Conservation (phyloP, 257 asterid genomes). For the Ocimum tenuiflorum region DNA sequence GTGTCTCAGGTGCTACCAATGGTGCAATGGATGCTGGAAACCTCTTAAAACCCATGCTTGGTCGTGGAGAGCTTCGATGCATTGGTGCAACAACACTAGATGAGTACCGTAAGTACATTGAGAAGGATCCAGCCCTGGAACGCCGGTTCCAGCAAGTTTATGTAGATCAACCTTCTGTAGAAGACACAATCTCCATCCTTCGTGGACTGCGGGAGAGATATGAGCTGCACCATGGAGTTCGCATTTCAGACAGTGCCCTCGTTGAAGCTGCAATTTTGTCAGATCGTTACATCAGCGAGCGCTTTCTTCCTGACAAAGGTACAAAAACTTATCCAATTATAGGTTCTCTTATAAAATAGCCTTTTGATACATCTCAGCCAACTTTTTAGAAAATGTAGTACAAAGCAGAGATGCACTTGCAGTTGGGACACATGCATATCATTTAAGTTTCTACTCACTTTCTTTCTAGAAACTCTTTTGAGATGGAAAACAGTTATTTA, state of each 20-base stretch:
- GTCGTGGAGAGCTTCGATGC: conserved; percentile 94
- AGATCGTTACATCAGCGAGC: conserved; percentile 84
- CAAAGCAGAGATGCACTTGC: no score
- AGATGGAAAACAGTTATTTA: not conserved
- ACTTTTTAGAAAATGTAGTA: no score
- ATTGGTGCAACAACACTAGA: conserved; percentile 95
- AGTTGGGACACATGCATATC: no score
- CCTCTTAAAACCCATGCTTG: no score
- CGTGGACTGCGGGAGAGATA: conserved; percentile 95
- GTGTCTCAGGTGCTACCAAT: conserved; percentile 69
- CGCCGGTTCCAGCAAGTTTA: conserved; percentile 97
- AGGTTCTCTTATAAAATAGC: not conserved
- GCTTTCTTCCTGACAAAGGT: conserved; percentile 97
- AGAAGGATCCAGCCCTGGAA: conserved; percentile 90
- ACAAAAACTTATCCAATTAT: no score
- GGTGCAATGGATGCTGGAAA: no score
- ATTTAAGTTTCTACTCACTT: no score
- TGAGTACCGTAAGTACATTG: no score
- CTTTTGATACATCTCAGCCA: not conserved
- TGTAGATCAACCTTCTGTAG: conserved; percentile 87
- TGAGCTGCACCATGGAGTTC: conserved; percentile 95
- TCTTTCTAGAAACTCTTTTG: no score
- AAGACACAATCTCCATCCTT: conserved; percentile 81
- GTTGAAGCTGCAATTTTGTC: conserved; percentile 91
- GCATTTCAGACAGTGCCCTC: conserved; percentile 83